Conservation (phyloP, 1,284 basidiomycete species). For the Rhodofomes roseus region DNA sequence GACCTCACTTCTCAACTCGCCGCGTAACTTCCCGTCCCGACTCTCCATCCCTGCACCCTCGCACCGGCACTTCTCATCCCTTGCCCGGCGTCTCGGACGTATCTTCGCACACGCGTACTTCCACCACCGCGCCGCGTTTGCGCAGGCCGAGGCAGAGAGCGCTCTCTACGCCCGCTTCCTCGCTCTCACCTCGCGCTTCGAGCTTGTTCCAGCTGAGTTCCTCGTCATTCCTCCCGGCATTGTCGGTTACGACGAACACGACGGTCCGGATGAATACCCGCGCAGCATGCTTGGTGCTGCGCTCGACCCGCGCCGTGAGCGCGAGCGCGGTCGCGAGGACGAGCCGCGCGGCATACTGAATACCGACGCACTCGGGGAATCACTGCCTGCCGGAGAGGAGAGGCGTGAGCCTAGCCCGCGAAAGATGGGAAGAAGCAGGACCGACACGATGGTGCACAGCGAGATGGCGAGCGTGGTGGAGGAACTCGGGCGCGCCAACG, state of each 20-base stretch:
- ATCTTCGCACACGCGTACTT: conserved; percentile 97
- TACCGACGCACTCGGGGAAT: neutral
- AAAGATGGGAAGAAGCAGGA: conserved; percentile 55
- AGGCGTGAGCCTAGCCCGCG: conserved; percentile 42
- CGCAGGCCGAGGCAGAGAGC: conserved; percentile 87
- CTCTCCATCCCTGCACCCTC: conserved; percentile 80
- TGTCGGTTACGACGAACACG: conserved; percentile 24
- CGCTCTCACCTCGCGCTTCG: conserved; percentile 77
- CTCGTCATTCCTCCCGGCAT: conserved; percentile 66
- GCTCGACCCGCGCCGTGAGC: conserved; percentile 30
- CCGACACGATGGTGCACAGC: conserved; percentile 75
- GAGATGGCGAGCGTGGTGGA: conserved; percentile 44
- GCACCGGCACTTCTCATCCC: conserved; percentile 82
- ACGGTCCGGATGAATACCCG: conserved; percentile 41
- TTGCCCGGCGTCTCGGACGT: conserved; percentile 85
- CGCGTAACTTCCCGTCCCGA: conserved; percentile 89
- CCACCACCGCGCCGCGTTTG: conserved; percentile 89
- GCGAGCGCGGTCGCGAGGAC: conserved; percentile 16
- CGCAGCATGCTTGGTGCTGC: conserved; percentile 43
- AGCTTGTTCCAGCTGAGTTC: conserved; percentile 78
- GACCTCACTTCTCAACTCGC: conserved; percentile 89
- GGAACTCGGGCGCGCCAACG: conserved; percentile 35
- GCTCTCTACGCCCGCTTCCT: conserved; percentile 91
- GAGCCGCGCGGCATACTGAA: conserved; percentile 1
- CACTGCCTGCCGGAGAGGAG: conserved; percentile 3